A percentile compares a stretch with the other conserved stretches of the same genome.
Evolutionary conservation across 495 filamentous ascomycete species (phyloP).

Genomic region (Aspergillus campestris): DNA sequence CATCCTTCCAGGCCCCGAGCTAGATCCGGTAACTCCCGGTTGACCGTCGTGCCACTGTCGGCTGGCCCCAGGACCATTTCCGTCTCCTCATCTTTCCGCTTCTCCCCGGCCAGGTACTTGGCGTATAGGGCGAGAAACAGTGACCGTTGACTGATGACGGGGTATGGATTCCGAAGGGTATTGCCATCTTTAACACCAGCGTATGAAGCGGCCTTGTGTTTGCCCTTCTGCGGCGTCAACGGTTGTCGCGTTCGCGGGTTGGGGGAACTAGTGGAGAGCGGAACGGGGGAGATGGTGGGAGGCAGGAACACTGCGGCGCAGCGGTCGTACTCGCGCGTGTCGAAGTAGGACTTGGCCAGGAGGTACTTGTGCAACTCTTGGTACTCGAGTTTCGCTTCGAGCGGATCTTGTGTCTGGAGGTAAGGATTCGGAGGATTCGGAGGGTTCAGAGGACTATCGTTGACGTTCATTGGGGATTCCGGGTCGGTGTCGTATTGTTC

Average conservation of each 20-base stretch:
- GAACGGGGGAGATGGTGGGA: slow-evolving; percentile 54
- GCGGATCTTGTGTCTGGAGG: slow-evolving; percentile 43
- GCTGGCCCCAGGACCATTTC: slow-evolving; percentile 96
- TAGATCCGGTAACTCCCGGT: slow-evolving; percentile 72
- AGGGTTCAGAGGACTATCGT: slow-evolving; percentile 18
- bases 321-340: slow-evolving; percentile 91
- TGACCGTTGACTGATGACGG: slow-evolving; percentile 71
- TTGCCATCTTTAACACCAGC: slow-evolving; percentile 16
- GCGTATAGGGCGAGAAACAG: slow-evolving; percentile 92
- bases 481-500: slow-evolving; percentile 45
- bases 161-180: slow-evolving; percentile 32
- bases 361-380: slow-evolving; percentile 76
- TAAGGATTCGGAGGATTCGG: slow-evolving; percentile 34
- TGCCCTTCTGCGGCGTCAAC: slow-evolving; percentile 44
- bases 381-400: slow-evolving; percentile 70
- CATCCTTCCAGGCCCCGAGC: slow-evolving; percentile 67
- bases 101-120: slow-evolving; percentile 88
- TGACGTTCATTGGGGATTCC: slow-evolving; percentile 51
- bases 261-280: slow-evolving; percentile 42
- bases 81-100: slow-evolving; percentile 88
- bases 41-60: slow-evolving; percentile 72
- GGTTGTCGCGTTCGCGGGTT: slow-evolving; percentile 31
- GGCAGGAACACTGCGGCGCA: slow-evolving; percentile 87
- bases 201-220: slow-evolving; percentile 39
- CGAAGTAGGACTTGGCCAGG: slow-evolving; percentile 90